Percentiles rank a stretch among this genome's conserved stretches.
Evolutionary conservation across 768 basidiomycete species (phyloP).

Genomic region (Russula vinacea): DNA sequence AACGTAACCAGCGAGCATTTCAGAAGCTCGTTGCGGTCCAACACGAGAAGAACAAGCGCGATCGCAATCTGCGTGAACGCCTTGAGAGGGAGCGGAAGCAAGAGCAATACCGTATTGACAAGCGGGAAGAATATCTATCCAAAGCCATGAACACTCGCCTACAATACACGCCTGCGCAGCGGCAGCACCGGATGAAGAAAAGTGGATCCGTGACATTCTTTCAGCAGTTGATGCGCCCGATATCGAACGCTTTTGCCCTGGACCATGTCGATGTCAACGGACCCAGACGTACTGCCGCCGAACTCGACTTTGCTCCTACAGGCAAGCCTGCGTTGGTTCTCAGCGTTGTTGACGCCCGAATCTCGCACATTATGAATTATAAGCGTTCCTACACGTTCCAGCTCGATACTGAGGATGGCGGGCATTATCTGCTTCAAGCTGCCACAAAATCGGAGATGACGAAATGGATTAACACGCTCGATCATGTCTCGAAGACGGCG

Average conservation of each 20-base stretch:
- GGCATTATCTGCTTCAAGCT: conserved; percentile 76
- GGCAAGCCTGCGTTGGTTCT: conserved; percentile 74
- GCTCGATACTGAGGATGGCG: conserved; percentile 83
- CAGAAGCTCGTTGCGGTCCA: conserved; percentile 59
- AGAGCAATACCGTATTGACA: conserved; percentile 70
- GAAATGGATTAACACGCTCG: conserved; percentile 75
- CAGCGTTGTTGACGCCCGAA: conserved; percentile 67
- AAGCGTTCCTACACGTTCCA: conserved; percentile 81
- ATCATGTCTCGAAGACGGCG: conserved; percentile 64
- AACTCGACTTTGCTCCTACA: conserved; percentile 70
- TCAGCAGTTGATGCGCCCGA: conserved; percentile 83
- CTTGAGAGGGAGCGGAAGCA: conserved; percentile 72
- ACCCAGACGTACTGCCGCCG: conserved; percentile 59
- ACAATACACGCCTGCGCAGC: conserved; percentile 51
- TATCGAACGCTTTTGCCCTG: conserved; percentile 79
- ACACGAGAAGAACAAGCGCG: conserved; percentile 79
- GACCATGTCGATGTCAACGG: conserved; percentile 46
- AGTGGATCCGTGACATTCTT: conserved; percentile 80
- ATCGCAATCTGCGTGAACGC: conserved; percentile 63
- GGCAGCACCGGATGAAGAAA: conserved; percentile 83
- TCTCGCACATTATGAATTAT: conserved; percentile 70
- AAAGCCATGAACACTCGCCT: conserved; percentile 63
- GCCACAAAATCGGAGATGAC: conserved; percentile 65
- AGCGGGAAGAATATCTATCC: conserved; percentile 70
- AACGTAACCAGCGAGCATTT: conserved; percentile 62